A percentile compares a stretch with the other conserved stretches of the same genome.
These are phyloP conservation scores for Leucaena leucocephala DNA, from an alignment of 306 rosid genomes.

Conservation along the genomic window DNA sequence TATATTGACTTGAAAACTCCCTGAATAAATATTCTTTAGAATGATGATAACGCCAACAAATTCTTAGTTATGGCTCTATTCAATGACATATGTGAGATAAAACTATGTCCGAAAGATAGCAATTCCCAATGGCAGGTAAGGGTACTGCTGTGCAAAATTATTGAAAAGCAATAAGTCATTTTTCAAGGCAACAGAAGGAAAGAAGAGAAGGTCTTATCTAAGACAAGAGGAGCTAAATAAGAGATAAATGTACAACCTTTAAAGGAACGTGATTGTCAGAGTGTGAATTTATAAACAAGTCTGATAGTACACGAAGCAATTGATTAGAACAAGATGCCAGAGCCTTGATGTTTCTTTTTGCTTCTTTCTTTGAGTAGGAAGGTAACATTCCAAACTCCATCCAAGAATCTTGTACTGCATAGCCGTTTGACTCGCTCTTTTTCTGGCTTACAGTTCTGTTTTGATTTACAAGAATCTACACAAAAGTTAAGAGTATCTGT, in stretches of 20 bases:
- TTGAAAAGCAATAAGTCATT: constrained; percentile 21
- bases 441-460: constrained; percentile 61
- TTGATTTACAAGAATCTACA: constrained; percentile 80
- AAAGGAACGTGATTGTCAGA: constrained; percentile 51
- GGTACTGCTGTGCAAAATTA: constrained; percentile 12
- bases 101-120: background rate
- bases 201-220: constrained; percentile 13
- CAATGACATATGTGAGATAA: background rate
- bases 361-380: constrained; percentile 75
- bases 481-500: constrained; percentile 30
- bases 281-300: constrained; percentile 62
- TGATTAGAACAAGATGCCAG: constrained; percentile 62
- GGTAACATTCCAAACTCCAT: constrained; percentile 45
- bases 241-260: constrained; percentile 59
- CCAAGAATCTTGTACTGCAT: constrained; percentile 39
- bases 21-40: background rate
- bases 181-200: constrained; percentile 17
- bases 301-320: constrained; percentile 67
- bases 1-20: background rate
- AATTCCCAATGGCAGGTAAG: constrained; percentile 11
- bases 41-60: background rate
- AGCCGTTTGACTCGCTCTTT: constrained; percentile 35
- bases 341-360: constrained; percentile 70
- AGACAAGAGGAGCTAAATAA: constrained; percentile 15
- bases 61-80: background rate